These are phyloP conservation scores for Fusarium sp. DNA, from an alignment of 2,329 filamentous ascomycete species.

Conservation along the genomic window DNA sequence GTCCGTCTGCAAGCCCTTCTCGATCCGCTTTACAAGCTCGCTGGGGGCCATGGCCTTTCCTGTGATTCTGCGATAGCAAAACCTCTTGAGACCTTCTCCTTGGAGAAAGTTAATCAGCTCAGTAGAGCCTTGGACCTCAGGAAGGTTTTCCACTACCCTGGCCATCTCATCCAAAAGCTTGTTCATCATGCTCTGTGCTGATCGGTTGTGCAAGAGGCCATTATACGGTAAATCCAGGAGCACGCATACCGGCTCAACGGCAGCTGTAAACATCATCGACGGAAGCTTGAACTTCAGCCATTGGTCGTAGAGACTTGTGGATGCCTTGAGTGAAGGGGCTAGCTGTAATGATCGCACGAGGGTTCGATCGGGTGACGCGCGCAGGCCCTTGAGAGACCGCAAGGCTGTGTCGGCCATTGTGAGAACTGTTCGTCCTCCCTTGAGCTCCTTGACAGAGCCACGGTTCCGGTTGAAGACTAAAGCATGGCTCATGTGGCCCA, in stretches of 20 bases:
- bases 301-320: constrained; percentile 44
- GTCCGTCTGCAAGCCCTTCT: constrained; percentile 74
- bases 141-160: constrained; percentile 76
- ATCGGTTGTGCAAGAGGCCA: constrained; percentile 74
- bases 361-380: constrained; percentile 31
- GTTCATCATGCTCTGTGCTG: constrained; percentile 74
- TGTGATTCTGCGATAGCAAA: constrained; percentile 59
- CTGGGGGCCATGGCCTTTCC: constrained; percentile 65
- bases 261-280: constrained; percentile 78
- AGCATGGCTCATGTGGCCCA: constrained; percentile 70
- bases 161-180: constrained; percentile 81
- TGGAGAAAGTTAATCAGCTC: constrained; percentile 69
- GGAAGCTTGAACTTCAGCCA: constrained; percentile 83
- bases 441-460: constrained; percentile 55
- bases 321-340: constrained; percentile 38
- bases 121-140: constrained; percentile 75
- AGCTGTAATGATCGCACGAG: constrained; percentile 40
- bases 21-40: constrained; percentile 76
- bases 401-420: constrained; percentile 40
- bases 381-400: constrained; percentile 24
- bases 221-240: constrained; percentile 83
- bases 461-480: constrained; percentile 56
- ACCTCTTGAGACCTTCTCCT: constrained; percentile 68
- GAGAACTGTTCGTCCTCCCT: constrained; percentile 47
- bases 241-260: constrained; percentile 85